Base-by-base conservation (phyloP, 495 filamentous ascomycete species). In the Penicillium subrubescens region DNA sequence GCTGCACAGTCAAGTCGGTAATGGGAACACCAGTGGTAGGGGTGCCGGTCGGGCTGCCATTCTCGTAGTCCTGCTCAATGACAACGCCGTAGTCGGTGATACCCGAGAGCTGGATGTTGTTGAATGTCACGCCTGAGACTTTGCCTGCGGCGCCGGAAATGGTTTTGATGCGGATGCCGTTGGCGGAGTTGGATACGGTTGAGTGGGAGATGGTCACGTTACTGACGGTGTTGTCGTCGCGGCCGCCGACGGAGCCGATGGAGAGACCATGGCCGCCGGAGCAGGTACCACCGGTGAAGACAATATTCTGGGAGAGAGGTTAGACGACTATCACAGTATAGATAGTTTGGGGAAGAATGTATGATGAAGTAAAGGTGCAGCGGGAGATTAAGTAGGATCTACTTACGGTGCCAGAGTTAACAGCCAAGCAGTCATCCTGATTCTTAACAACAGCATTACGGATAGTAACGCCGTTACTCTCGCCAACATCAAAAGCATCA, bases 341-440 rank as follows among this genome's bases (percentile, higher is more conserved):
- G 3, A 15, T 10, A 1, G 2, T 39, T 39, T 4, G 12, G 35
- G 12, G 35, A 39, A 15, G 35, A 4, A 39, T 39, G n/a, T 10
- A 39, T 39, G 3, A 10, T 39, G 35, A 4, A 12, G 11, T 15
- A 12, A 14, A 11, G 12, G 12, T 15, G 12, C 1, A 39, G 11
- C 0, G 35, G 35, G 35, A 35, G 33, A 35, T 35, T 35, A 1
- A 8, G 33, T 8, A 31, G 29, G 25, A 23, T 52, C 17, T 46
- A 62, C 59, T 57, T 46, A 77, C 73, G 0, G 74, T 81, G 55
- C 87, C 87, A 39, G 83, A 87, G 75, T 87, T 89, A 68, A 90
- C 72, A 19, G 86, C 87, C 12, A 90, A 68, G 65, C 87, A 90
- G 71, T 89, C 87, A 60, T 89, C 86, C 75, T 89, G 87, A 71